Evolutionary conservation across 1,139 yeast genomes (phyloP).

Genomic region (Scheffersomyces parashehatae): DNA sequence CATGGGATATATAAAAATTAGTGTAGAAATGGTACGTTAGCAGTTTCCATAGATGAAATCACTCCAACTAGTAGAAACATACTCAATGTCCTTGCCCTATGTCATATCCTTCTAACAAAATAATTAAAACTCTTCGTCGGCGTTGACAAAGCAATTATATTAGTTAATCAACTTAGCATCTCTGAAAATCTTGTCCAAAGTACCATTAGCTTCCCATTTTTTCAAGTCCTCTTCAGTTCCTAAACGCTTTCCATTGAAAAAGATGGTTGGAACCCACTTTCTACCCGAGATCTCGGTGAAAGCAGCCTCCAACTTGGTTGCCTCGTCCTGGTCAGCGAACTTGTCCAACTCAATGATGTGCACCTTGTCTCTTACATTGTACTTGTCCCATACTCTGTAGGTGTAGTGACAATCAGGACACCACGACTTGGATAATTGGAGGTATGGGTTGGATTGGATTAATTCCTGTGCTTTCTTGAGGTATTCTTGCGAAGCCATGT

Average conservation of each 20-base stretch:
- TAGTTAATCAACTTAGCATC: constrained; percentile 34
- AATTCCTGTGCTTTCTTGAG: constrained; percentile 43
- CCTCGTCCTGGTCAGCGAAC: constrained; percentile 50
- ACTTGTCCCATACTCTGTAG: constrained; percentile 52
- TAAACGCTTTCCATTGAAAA: constrained; percentile 61
- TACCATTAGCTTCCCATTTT: constrained; percentile 40
- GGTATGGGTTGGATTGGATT: constrained; percentile 45
- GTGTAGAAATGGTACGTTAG: too few relatives aligned
- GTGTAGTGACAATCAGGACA: constrained; percentile 77
- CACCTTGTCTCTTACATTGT: constrained; percentile 49
- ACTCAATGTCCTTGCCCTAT: too few relatives aligned
- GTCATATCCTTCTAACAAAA: too few relatives aligned
- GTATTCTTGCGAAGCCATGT: constrained; percentile 14
- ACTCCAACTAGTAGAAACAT: too few relatives aligned
- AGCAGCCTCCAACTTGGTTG: constrained; percentile 56
- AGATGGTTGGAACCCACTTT: constrained; percentile 73
- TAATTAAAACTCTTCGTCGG: too few relatives aligned
- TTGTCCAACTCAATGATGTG: constrained; percentile 62
- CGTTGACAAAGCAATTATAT: neutral
- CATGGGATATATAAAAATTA: too few relatives aligned
- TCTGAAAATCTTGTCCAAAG: constrained; percentile 43
- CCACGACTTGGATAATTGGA: constrained; percentile 72
- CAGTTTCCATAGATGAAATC: too few relatives aligned
- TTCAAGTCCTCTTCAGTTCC: constrained; percentile 60
- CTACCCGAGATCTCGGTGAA: constrained; percentile 61